Evolutionary conservation across 2,329 filamentous ascomycete genomes (phyloP).

Genomic region (Diaporthe sp.): DNA sequence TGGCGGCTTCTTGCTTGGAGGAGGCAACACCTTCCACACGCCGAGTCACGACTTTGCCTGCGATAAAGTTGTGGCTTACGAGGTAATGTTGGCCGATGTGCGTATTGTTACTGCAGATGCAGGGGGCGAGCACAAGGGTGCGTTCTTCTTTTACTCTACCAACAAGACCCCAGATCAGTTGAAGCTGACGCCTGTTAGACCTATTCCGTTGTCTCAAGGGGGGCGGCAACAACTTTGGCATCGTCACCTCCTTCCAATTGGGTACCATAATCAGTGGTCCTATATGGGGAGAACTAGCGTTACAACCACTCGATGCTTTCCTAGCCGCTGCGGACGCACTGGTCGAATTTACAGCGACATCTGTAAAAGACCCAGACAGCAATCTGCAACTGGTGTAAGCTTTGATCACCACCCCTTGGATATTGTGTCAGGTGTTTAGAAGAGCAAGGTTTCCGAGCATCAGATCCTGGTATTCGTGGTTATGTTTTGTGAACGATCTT

Average conservation of each 20-base stretch:
- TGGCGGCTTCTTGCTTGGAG: slow-evolving; percentile 48
- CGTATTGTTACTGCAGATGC: slow-evolving; percentile 40
- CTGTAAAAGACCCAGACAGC: neutral
- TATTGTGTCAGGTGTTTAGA: neutral
- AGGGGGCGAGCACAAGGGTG: slow-evolving; percentile 35
- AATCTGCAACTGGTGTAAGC: neutral
- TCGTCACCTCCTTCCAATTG: slow-evolving; percentile 39
- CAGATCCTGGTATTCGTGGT: neutral
- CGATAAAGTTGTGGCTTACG: slow-evolving; percentile 55
- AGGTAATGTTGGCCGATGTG: slow-evolving; percentile 58
- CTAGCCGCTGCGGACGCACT: neutral
- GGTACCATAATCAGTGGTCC: neutral
- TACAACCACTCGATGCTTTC: neutral
- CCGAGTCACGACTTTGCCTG: slow-evolving; percentile 54
- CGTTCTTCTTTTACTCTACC: no score
- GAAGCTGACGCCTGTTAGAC: slow-evolving; percentile 2
- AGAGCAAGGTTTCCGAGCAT: neutral
- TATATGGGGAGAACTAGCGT: neutral
- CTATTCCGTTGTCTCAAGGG: slow-evolving; percentile 45
- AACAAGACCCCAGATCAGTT: no score
- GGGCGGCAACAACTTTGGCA: slow-evolving; percentile 46
- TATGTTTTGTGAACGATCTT: neutral
- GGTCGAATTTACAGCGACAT: neutral
- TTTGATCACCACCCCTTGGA: neutral
- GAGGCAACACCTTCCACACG: slow-evolving; percentile 49